Evolutionary conservation across 2,329 filamentous ascomycete species (phyloP), one percentile per base, ranked within the genome.

Genomic region (Gremmenia infestans): DNA sequence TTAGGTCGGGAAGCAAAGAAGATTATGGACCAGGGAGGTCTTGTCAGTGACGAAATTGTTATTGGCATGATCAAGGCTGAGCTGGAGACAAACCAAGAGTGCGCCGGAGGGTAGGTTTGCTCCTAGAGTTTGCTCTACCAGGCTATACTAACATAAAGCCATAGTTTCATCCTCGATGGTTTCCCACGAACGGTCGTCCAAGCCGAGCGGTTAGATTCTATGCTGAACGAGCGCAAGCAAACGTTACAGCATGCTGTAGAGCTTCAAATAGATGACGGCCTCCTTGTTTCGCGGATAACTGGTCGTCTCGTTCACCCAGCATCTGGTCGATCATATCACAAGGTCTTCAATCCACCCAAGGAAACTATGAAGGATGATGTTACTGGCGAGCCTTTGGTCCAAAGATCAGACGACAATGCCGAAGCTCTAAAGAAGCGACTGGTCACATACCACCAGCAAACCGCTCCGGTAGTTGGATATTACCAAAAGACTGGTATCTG

Each of bases 31-130:
- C 88, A 93, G 73, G 94, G 94, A 68, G 93, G 93, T 66, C 85
- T 99, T 57, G 94, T 99, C 73, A 96, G 91, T 74, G 94, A 99
- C 75, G 93, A 97, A 72, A 99, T 99, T 72, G 93, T 99, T 83
- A 89, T 99, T 74, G 91, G 93, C 76, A 99, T 99, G 94, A 99
- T 99, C 80, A 93, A 94, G 85, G 89, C 87, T 73, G 93, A 99
- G 81, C 83, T 99, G 51, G 89, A 95, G 70, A 88, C 82, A 77
- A 99, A 99, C 80, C 77, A 83, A 70, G 93, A 99, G 78, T 99
- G 94, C 84, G 89, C 89, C 79, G 93, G 93, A 76, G 94, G 94
- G 93, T 97, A 81, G 67, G 83, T 77, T 52, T 49, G 40, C 53
- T 57, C 48, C 42, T 40, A 53, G n/a, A 23, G 46, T 32, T 35